These are phyloP conservation scores for Termitomyces heimii DNA, from an alignment of 768 basidiomycete genomes.

Conservation along the genomic window DNA sequence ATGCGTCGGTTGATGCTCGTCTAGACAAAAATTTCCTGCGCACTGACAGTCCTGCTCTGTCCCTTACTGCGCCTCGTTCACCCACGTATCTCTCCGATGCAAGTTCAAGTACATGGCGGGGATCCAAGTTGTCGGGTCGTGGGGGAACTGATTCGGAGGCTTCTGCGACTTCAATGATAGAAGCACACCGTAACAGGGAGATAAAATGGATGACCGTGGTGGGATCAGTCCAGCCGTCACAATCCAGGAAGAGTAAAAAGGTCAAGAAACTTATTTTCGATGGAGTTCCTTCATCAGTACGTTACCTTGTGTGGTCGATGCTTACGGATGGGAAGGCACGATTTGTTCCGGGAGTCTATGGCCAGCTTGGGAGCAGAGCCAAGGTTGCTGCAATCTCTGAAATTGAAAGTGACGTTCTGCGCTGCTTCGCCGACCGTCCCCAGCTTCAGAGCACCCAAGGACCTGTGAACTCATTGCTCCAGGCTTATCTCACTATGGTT, in stretches of 20 bases:
- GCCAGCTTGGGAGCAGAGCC: slow-evolving; percentile 51
- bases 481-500: slow-evolving; percentile 82
- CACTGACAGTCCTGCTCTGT: slow-evolving; percentile 39
- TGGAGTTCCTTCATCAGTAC: slow-evolving; percentile 77
- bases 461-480: slow-evolving; percentile 50
- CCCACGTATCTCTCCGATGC: slow-evolving; percentile 14
- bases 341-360: slow-evolving; percentile 63
- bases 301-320: slow-evolving; percentile 82
- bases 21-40: slow-evolving; percentile 21
- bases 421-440: slow-evolving; percentile 50
- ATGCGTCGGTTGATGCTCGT: slow-evolving; percentile 27
- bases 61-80: slow-evolving; percentile 21
- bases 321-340: slow-evolving; percentile 73
- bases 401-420: slow-evolving; percentile 54
- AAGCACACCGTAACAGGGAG: slow-evolving; percentile 73
- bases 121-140: not conserved
- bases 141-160: slow-evolving; percentile 26
- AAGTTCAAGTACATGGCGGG: slow-evolving; percentile 5
- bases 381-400: slow-evolving; percentile 40
- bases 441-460: slow-evolving; percentile 53
- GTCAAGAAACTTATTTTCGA: slow-evolving; percentile 67
- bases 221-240: slow-evolving; percentile 47
- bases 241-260: slow-evolving; percentile 76
- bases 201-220: slow-evolving; percentile 69
- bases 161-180: slow-evolving; percentile 37